These are phyloP conservation scores for Fomes fomentarius DNA, from an alignment of 1,284 basidiomycete genomes.

Conservation along the genomic window DNA sequence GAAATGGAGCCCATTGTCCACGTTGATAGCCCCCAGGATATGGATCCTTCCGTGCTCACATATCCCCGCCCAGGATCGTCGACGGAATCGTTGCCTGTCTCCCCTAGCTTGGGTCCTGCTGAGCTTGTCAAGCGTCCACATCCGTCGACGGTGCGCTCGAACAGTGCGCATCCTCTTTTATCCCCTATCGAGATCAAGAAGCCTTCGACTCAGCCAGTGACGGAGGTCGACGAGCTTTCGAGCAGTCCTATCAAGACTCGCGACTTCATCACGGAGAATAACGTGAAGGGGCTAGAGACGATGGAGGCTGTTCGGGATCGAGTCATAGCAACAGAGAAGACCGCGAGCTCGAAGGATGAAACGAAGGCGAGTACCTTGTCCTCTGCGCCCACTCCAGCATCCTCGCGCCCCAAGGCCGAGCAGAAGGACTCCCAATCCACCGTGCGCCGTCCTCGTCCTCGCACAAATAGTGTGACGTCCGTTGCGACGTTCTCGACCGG, in stretches of 20 bases:
- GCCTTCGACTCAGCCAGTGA: slow-evolving; percentile 4
- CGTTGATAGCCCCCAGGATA: slow-evolving; percentile 32
- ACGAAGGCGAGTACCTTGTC: background rate
- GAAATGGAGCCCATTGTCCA: slow-evolving; percentile 21
- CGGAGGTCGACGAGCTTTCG: background rate
- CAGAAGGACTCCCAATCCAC: slow-evolving; percentile 19
- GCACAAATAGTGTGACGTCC: slow-evolving; percentile 67
- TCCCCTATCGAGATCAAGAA: slow-evolving; percentile 6
- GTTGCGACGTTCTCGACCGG: slow-evolving; percentile 78
- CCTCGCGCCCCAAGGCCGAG: slow-evolving; percentile 20
- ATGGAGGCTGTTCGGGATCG: slow-evolving; percentile 22
- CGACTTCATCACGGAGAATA: slow-evolving; percentile 23
- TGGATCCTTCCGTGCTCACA: slow-evolving; percentile 65
- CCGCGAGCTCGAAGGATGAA: slow-evolving; percentile 11
- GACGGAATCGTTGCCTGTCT: slow-evolving; percentile 62
- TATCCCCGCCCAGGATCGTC: slow-evolving; percentile 73
- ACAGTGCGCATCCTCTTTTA: slow-evolving; percentile 23
- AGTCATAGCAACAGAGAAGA: slow-evolving; percentile 16
- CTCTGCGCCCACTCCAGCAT: slow-evolving; percentile 13
- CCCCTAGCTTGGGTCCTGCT: slow-evolving; percentile 24
- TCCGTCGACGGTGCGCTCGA: slow-evolving; percentile 22
- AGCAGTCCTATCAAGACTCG: slow-evolving; percentile 28
- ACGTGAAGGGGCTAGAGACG: slow-evolving; percentile 11
- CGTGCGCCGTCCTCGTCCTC: slow-evolving; percentile 42
- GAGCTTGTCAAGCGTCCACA: slow-evolving; percentile 21